Base-by-base conservation (phyloP, 345 rosid species). In the Brassica cretica region DNA sequence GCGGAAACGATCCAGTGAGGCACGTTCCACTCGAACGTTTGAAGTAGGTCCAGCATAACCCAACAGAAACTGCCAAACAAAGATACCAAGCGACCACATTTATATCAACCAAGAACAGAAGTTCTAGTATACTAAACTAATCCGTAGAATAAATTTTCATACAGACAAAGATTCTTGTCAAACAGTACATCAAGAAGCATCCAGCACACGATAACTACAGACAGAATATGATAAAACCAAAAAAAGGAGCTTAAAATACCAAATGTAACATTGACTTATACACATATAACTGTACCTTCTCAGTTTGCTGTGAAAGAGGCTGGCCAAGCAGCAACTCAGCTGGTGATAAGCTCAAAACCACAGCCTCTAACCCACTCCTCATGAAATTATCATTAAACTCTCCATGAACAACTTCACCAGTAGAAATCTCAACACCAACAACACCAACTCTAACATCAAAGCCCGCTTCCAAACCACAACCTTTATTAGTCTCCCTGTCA, bases 1-100 rank as follows among this genome's bases (percentile, higher is more conserved):
- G 29, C 68, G 68, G 65, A 89, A 86, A 80, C 82, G 53, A 82
- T 91, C 86, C 27, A 79, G 46, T 15, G 89, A 80, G 73, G 72
- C 83, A 64, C 21, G 84, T 83, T 94, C 98, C 66, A 94, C 88
- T 8, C 98, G 88, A 63, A 92, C 83, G 79, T 89, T 89, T 78
- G 97, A 92, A 63, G 97, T 84, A 65, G 98, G 92, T 79, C 98
- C 98, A 79, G 97, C 94, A 85, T 89, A 82, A 39, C 94, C 87
- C 73, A 88, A 49, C 6, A 94, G 80, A 73, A 89, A 78, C 98
- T 94, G 72, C 67, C 72, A 75, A 55, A n/a, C 41, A 70, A 74
- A 70, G 68, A 58, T 56, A 41, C 46, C 67, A 80, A 64, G 58
- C 4, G 29, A 64, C 10, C 30, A 65, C 18, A 55, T 3, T 35